A percentile compares a stretch with the other conserved stretches of the same genome.
phyloP scores from a whole-genome alignment of 2,329 filamentous ascomycete genomes.

The Talaromyces sp. region DNA sequence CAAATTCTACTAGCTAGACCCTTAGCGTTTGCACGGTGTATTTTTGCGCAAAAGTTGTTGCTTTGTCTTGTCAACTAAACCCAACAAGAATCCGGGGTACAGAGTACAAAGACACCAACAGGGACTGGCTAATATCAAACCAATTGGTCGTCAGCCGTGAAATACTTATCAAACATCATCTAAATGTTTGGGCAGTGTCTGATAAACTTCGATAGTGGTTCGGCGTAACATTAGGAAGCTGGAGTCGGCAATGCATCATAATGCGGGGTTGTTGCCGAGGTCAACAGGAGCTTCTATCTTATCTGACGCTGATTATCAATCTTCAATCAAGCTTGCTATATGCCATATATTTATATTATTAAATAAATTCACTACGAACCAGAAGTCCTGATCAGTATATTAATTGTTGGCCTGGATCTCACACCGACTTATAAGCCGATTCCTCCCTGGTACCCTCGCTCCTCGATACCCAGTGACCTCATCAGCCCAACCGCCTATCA shows the following conservation, averaged over 20 bases:
- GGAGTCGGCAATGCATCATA: not conserved
- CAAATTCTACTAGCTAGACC: not conserved
- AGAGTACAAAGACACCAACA: not conserved
- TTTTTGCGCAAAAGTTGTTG: not conserved
- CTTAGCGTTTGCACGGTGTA: not conserved
- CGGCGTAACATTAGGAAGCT: not conserved
- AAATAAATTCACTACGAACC: not conserved
- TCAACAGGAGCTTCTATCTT: not conserved
- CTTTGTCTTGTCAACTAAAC: not conserved
- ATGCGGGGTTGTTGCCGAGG: conserved; percentile 10
- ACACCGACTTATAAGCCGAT: not conserved
- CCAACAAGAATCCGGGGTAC: not conserved
- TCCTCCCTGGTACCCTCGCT: not conserved
- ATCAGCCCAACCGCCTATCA: not conserved
- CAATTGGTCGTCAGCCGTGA: not conserved
- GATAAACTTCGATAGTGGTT: not conserved
- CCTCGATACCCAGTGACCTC: not conserved
- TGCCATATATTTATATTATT: not conserved
- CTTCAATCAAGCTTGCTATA: not conserved
- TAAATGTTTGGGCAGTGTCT: not conserved
- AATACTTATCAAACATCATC: not conserved
- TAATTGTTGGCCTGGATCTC: not conserved
- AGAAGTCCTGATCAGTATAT: not conserved
- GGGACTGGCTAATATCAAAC: not conserved
- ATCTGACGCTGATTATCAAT: not conserved